Conservation (phyloP, 345 rosid genomes). For the Salix caprea region DNA sequence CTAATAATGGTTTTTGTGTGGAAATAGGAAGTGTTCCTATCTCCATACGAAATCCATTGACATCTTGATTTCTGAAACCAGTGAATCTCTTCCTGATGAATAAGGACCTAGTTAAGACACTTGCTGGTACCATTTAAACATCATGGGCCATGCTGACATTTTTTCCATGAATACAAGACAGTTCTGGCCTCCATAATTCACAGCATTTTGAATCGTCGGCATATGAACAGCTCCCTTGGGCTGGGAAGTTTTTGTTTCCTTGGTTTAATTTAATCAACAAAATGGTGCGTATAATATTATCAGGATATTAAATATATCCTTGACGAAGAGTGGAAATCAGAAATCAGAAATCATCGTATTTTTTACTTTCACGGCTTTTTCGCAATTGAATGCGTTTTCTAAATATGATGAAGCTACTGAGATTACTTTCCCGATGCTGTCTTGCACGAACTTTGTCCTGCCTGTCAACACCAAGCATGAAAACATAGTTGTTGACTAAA, state of each 20-base stretch:
- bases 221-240: background rate
- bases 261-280: background rate
- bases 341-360: background rate
- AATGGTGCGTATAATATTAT: no score
- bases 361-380: background rate
- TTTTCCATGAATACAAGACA: no score
- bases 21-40: no score
- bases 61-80: no score
- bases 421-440: conserved; percentile 14
- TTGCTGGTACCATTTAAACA: conserved; percentile 19
- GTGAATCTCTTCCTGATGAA: no score
- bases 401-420: background rate
- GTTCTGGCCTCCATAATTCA: no score
- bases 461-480: conserved; percentile 35
- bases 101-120: background rate
- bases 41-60: no score
- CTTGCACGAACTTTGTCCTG: conserved; percentile 4
- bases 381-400: background rate
- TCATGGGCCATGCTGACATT: background rate
- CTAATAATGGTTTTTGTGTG: no score
- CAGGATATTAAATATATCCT: no score
- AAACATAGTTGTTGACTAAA: conserved; percentile 53
- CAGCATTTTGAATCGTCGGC: background rate
- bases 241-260: no score
- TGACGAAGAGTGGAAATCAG: no score